A percentile compares a stretch with the other conserved stretches of the same genome.
Evolutionary conservation across 1,284 basidiomycete genomes (phyloP).

Genomic region (Gymnopus androsaceus): DNA sequence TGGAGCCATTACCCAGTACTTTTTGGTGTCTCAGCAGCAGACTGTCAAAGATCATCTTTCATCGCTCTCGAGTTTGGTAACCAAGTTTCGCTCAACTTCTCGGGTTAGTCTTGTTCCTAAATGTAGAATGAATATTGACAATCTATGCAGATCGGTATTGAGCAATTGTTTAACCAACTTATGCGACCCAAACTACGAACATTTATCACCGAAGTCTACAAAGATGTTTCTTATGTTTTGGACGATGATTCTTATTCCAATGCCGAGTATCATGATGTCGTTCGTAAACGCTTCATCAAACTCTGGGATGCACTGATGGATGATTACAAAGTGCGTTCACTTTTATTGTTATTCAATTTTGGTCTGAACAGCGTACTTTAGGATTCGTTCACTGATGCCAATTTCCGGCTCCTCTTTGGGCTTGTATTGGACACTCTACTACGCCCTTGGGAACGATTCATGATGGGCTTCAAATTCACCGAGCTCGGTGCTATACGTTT

Average conservation of each 20-base stretch:
- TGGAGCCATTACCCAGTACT: slow-evolving; percentile 67
- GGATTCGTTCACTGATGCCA: slow-evolving; percentile 85
- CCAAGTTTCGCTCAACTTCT: slow-evolving; percentile 69
- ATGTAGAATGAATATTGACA: slow-evolving; percentile 16
- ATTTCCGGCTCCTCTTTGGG: slow-evolving; percentile 85
- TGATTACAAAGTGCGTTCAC: slow-evolving; percentile 72
- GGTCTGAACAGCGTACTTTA: slow-evolving; percentile 31
- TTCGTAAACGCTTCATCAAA: slow-evolving; percentile 87
- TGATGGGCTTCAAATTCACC: slow-evolving; percentile 81
- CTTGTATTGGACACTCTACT: slow-evolving; percentile 86
- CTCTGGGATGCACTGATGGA: slow-evolving; percentile 84
- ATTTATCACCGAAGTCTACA: slow-evolving; percentile 86
- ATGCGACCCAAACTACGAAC: slow-evolving; percentile 83
- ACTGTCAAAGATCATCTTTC: slow-evolving; percentile 48
- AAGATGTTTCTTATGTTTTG: slow-evolving; percentile 84
- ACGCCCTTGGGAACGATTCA: slow-evolving; percentile 91
- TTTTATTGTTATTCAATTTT: not conserved
- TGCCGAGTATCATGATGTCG: slow-evolving; percentile 83
- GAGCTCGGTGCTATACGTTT: slow-evolving; percentile 98
- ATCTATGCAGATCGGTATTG: slow-evolving; percentile 71
- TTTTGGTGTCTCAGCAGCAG: slow-evolving; percentile 60
- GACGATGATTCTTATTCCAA: slow-evolving; percentile 86
- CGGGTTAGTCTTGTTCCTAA: slow-evolving; percentile 50
- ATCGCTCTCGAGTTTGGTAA: slow-evolving; percentile 53
- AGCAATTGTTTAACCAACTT: slow-evolving; percentile 93